These are phyloP conservation scores for Podila clonocystis DNA, from an alignment of 192 early-diverging fungal species.

Conservation along the genomic window DNA sequence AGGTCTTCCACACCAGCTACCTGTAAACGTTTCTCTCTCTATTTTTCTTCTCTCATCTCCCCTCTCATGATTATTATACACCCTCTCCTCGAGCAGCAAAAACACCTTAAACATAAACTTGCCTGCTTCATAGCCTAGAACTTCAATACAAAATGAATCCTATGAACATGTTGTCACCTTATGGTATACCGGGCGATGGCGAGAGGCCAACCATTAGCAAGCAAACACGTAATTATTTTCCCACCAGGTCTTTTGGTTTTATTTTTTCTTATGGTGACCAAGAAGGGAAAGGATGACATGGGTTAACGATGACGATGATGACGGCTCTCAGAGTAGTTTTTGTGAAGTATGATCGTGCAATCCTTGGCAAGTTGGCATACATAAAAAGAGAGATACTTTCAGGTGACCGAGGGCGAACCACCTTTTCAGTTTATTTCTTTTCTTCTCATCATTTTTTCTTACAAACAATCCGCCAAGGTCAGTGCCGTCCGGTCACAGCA, in stretches of 20 bases:
- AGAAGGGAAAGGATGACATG: neutral
- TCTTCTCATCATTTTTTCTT: neutral
- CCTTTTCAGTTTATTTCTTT: neutral
- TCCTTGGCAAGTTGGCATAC: no score
- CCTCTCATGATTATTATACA: slow-evolving; percentile 4
- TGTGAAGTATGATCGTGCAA: neutral
- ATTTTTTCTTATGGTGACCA: neutral
- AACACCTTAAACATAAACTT: neutral
- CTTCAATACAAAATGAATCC: no score
- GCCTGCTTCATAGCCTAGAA: neutral
- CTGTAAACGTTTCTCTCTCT: slow-evolving; percentile 22
- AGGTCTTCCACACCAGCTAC: slow-evolving; percentile 54
- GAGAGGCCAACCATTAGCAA: no score
- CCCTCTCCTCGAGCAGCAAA: neutral
- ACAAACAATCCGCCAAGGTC: neutral
- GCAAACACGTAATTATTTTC: neutral
- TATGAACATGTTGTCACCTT: no score
- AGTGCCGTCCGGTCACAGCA: neutral
- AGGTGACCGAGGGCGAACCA: neutral
- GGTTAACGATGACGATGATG: neutral
- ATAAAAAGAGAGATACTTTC: no score
- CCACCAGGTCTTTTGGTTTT: neutral
- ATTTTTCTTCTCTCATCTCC: slow-evolving; percentile 4
- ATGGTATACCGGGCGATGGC: no score
- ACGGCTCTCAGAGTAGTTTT: neutral